Conservation (phyloP, 2,329 filamentous ascomycete species). For the Monosporascus sp. region DNA sequence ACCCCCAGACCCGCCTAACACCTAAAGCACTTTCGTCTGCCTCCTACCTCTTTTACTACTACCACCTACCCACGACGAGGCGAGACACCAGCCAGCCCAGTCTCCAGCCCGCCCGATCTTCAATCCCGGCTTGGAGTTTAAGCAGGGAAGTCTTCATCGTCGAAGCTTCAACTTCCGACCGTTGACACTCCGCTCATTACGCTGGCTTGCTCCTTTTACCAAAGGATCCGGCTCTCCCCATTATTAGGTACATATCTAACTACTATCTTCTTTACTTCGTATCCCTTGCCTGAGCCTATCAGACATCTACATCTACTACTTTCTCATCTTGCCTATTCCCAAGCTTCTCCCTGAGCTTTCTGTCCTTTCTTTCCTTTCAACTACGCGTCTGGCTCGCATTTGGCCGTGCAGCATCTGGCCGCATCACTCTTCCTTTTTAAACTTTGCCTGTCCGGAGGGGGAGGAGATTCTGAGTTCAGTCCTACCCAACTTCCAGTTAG, state of each 20-base stretch:
- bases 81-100: not conserved
- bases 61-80: not conserved
- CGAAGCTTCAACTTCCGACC: not conserved
- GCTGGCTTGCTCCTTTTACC: not conserved
- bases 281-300: too few species aligned
- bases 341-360: too few species aligned
- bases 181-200: not conserved
- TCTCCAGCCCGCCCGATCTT: not conserved
- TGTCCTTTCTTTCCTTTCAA: too few species aligned
- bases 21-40: constrained; percentile 1
- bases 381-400: too few species aligned
- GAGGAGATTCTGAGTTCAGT: not conserved
- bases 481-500: not conserved
- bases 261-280: too few species aligned
- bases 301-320: too few species aligned
- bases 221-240: not conserved
- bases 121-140: not conserved
- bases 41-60: not conserved
- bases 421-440: not conserved
- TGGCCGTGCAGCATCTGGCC: too few species aligned
- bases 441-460: not conserved
- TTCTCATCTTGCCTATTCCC: too few species aligned
- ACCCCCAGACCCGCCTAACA: constrained; percentile 13
- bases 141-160: not conserved
- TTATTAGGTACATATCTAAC: not conserved